phyloP scores from a whole-genome alignment of 164 flowering plant genomes.

The Platanus orientalis region DNA sequence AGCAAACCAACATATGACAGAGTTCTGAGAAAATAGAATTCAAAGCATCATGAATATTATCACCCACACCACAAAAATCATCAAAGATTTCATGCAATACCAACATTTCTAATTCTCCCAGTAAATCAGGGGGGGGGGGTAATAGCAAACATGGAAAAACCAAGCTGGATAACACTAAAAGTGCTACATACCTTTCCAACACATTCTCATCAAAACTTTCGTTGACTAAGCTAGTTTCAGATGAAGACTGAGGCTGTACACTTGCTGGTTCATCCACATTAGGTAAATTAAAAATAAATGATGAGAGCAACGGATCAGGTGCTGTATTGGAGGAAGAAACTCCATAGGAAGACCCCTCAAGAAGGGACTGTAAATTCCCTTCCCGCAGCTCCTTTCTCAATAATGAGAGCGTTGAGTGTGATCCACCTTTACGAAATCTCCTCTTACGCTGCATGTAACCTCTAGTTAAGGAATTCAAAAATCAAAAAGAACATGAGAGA shows the following conservation, averaged over 20 bases:
- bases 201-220: conserved; percentile 33
- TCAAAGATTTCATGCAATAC: too few relatives aligned
- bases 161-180: background rate
- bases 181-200: conserved; percentile 41
- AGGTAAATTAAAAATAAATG: conserved; percentile 67
- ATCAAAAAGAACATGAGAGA: too few relatives aligned
- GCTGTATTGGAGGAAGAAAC: conserved; percentile 59
- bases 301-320: conserved; percentile 84
- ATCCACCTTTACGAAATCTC: conserved; percentile 65
- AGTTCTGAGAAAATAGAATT: too few relatives aligned
- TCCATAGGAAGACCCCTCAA: conserved; percentile 60
- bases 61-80: too few relatives aligned
- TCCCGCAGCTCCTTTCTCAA: conserved; percentile 83
- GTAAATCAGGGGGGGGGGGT: background rate
- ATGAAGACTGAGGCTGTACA: conserved; percentile 34
- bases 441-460: conserved; percentile 82
- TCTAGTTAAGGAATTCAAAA: conserved; percentile 54
- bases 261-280: conserved; percentile 46
- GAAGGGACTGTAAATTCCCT: conserved; percentile 71
- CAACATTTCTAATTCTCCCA: too few relatives aligned
- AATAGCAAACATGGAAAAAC: background rate
- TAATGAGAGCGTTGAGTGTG: conserved; percentile 70
- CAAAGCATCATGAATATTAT: too few relatives aligned
- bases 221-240: conserved; percentile 38
- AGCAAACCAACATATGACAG: too few relatives aligned